Conservation (phyloP, 164 flowering plant genomes). For the Magnolia officinalis region DNA sequence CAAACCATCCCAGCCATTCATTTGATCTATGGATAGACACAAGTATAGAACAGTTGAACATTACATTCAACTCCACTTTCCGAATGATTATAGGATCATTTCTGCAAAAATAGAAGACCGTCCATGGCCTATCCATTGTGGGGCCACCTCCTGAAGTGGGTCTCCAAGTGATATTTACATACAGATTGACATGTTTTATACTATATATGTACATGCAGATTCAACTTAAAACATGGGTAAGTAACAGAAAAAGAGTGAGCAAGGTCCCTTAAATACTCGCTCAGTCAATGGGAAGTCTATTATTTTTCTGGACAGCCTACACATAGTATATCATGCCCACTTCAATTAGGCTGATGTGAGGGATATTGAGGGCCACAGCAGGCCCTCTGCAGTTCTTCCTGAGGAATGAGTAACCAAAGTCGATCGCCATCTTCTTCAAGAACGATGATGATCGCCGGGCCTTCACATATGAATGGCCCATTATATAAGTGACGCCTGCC, state of each 20-base stretch:
- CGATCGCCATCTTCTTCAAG: slow-evolving; percentile 42
- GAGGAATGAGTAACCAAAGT: slow-evolving; percentile 47
- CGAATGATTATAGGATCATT: no score
- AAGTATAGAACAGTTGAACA: no score
- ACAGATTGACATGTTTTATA: neutral
- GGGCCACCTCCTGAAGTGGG: no score
- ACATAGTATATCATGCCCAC: slow-evolving; percentile 55
- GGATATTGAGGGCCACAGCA: slow-evolving; percentile 46
- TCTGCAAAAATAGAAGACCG: no score
- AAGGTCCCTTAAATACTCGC: neutral
- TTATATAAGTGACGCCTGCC: slow-evolving; percentile 49
- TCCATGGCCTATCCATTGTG: no score
- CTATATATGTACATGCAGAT: neutral
- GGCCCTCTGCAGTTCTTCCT: slow-evolving; percentile 56
- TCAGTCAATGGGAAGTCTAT: neutral
- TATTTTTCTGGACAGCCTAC: slow-evolving; percentile 9
- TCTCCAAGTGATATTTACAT: no score
- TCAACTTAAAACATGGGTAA: neutral
- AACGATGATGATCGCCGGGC: slow-evolving; percentile 43
- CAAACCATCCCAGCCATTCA: no score
- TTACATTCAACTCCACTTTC: no score
- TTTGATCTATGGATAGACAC: no score
- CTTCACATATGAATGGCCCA: slow-evolving; percentile 52
- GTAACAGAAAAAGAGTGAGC: neutral
- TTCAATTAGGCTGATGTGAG: slow-evolving; percentile 53